Percentiles rank a stretch among this genome's conserved stretches.
Conservation (phyloP, 106 monocot genomes). For the Dendrobium huoshanense region DNA sequence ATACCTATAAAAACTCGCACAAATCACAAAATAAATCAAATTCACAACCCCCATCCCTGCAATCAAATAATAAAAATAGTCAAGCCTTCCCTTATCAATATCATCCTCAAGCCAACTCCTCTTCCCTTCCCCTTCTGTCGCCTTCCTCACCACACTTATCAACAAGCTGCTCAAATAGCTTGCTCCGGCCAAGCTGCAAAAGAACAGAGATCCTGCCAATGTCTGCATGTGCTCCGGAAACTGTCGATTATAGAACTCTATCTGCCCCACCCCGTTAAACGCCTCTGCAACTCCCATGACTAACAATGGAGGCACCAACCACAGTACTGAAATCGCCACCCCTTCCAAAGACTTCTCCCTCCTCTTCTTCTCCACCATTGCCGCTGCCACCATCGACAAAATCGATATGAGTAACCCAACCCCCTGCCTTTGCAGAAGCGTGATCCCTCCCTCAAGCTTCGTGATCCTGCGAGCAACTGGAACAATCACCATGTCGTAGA, state of each 20-base stretch:
- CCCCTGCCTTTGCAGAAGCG: not conserved
- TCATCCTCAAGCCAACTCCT: constrained; percentile 4
- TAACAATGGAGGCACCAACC: not conserved
- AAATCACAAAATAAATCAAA: not conserved
- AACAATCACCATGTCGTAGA: constrained; percentile 33
- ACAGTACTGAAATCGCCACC: not conserved
- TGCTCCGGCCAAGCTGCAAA: not conserved
- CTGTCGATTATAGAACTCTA: not conserved
- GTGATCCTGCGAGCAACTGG: constrained; percentile 16
- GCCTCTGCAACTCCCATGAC: constrained; percentile 1
- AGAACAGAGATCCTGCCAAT: not conserved
- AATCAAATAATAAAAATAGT: constrained; percentile 4
- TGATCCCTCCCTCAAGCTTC: constrained; percentile 24
- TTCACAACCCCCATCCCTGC: not conserved
- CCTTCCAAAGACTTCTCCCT: not conserved
- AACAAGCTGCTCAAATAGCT: not conserved
- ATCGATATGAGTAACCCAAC: not conserved
- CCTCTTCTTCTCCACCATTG: not conserved
- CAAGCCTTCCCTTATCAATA: not conserved
- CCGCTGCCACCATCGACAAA: not conserved
- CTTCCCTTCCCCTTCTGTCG: not conserved
- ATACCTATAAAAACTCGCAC: not conserved
- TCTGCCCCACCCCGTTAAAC: constrained; percentile 1
- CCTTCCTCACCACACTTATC: not conserved
- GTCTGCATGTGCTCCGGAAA: constrained; percentile 9